A percentile compares a stretch with the other conserved stretches of the same genome.
phyloP scores from a whole-genome alignment of 2,329 filamentous ascomycete species.

The Lecanicillium sp. region DNA sequence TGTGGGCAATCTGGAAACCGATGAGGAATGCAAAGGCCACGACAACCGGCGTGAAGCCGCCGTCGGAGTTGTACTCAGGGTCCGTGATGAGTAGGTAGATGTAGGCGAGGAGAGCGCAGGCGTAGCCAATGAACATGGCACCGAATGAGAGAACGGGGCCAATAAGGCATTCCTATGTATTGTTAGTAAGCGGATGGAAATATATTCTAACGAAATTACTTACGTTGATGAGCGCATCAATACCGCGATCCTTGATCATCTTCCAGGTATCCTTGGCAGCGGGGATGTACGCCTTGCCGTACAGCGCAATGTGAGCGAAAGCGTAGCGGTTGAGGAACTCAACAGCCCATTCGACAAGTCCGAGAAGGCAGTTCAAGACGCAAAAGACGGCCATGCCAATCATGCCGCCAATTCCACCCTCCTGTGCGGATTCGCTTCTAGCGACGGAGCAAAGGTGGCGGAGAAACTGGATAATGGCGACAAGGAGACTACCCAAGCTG shows the following conservation, averaged over 20 bases:
- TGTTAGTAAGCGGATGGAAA: conserved; percentile 15
- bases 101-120: conserved; percentile 73
- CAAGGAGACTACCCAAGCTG: conserved; percentile 73
- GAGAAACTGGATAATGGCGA: conserved; percentile 80
- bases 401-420: conserved; percentile 67
- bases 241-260: conserved; percentile 86
- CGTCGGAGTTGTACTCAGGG: conserved; percentile 64
- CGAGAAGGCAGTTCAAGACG: conserved; percentile 66
- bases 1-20: conserved; percentile 79
- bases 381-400: conserved; percentile 61
- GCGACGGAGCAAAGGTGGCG: conserved; percentile 78
- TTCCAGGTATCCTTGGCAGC: conserved; percentile 85
- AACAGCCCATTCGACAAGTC: conserved; percentile 74
- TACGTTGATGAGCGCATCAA: conserved; percentile 77
- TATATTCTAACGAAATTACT: no score
- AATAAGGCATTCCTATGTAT: conserved; percentile 60
- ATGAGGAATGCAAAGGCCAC: conserved; percentile 84
- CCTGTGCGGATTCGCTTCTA: conserved; percentile 49
- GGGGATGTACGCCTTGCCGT: conserved; percentile 79
- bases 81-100: conserved; percentile 78
- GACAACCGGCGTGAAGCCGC: conserved; percentile 65
- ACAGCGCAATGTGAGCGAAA: conserved; percentile 86
- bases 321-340: conserved; percentile 88
- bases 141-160: conserved; percentile 69
- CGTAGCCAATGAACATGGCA: conserved; percentile 74